Evolutionary conservation across 2,329 filamentous ascomycete genomes (phyloP).

Genomic region (Fusarium piperis): DNA sequence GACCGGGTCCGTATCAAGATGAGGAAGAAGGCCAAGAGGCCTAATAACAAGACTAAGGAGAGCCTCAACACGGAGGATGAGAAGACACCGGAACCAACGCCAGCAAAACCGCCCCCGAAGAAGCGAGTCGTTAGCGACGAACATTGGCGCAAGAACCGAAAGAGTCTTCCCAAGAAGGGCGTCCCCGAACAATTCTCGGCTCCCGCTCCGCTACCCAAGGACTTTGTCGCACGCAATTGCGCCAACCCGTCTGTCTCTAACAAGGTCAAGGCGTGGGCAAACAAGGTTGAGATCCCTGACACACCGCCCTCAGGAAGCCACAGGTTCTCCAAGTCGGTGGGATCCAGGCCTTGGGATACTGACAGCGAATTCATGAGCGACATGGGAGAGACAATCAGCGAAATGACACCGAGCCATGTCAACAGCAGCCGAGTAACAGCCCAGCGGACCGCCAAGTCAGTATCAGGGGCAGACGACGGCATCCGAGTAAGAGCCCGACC

Average conservation of each 20-base stretch:
- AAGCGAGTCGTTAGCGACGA: constrained; percentile 94
- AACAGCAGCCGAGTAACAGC: constrained; percentile 34
- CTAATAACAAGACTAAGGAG: constrained; percentile 44
- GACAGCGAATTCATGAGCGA: constrained; percentile 44
- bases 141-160: constrained; percentile 79
- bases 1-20: constrained; percentile 67
- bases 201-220: constrained; percentile 60
- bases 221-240: constrained; percentile 64
- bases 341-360: constrained; percentile 38
- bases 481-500: constrained; percentile 47
- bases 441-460: constrained; percentile 37
- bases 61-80: constrained; percentile 35
- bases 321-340: constrained; percentile 49
- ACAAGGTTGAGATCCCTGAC: constrained; percentile 61
- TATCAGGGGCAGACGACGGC: constrained; percentile 51
- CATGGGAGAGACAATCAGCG: constrained; percentile 40
- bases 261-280: constrained; percentile 72
- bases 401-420: constrained; percentile 43
- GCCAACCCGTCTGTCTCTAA: constrained; percentile 65
- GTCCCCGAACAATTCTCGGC: constrained; percentile 47
- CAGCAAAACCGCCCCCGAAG: constrained; percentile 72
- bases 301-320: constrained; percentile 49
- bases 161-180: constrained; percentile 55
- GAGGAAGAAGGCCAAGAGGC: constrained; percentile 55
- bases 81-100: constrained; percentile 31